Conservation (phyloP, 495 filamentous ascomycete species). For the Hypoxylon rickii region DNA sequence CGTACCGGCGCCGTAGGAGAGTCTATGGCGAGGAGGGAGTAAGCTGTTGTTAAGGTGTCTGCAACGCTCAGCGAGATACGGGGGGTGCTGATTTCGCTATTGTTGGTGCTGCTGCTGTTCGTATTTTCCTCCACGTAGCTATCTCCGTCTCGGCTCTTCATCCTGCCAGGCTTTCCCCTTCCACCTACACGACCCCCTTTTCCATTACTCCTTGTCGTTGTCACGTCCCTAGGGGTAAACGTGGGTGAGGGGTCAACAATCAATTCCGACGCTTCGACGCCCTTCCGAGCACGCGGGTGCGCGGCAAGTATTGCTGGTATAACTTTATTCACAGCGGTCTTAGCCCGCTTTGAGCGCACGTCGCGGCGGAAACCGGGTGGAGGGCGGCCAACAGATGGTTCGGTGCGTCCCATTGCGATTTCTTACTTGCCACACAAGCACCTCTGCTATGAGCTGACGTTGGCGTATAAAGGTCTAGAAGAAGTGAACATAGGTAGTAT, state of each 20-base stretch:
- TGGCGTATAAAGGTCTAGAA: too few relatives aligned
- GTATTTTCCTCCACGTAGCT: background rate
- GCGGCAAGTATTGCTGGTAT: conserved; percentile 55
- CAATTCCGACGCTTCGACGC: conserved; percentile 53
- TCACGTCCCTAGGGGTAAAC: background rate
- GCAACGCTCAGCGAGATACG: conserved; percentile 46
- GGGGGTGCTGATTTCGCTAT: conserved; percentile 6
- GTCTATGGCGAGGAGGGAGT: conserved; percentile 42
- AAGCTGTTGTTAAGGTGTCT: conserved; percentile 55
- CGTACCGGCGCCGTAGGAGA: conserved; percentile 33
- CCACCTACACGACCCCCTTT: conserved; percentile 9
- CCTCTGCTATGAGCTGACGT: too few relatives aligned
- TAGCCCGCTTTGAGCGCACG: conserved; percentile 54
- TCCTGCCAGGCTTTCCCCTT: too few relatives aligned
- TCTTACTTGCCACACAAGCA: background rate
- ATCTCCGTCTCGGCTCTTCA: background rate
- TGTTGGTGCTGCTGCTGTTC: background rate
- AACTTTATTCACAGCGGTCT: conserved; percentile 54
- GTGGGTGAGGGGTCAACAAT: conserved; percentile 42
- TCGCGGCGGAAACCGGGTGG: conserved; percentile 39
- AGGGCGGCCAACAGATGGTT: conserved; percentile 32
- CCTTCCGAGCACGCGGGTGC: conserved; percentile 53
- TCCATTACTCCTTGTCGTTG: background rate
- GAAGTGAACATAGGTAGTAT: too few relatives aligned
- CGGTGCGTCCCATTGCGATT: conserved; percentile 36